These are phyloP conservation scores for Penicillium canescens DNA, from an alignment of 495 filamentous ascomycete species.

Conservation along the genomic window DNA sequence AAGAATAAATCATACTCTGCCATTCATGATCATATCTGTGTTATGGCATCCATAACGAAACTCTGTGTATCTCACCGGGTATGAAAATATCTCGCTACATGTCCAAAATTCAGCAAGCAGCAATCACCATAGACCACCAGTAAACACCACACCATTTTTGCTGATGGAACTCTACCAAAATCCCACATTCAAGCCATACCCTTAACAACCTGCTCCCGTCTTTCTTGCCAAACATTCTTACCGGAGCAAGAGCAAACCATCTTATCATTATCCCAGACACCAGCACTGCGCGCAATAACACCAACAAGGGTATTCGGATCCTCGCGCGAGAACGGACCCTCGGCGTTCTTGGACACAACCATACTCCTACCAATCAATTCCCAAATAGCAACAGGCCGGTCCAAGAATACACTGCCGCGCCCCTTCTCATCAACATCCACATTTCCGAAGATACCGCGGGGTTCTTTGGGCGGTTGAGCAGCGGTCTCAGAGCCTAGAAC, in stretches of 20 bases:
- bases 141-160: background rate
- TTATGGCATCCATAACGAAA: background rate
- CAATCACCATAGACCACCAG: background rate
- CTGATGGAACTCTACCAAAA: background rate
- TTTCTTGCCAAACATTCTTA: constrained; percentile 97
- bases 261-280: constrained; percentile 98
- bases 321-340: constrained; percentile 58
- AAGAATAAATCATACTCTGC: background rate
- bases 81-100: background rate
- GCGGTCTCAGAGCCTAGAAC: constrained; percentile 42
- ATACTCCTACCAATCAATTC: constrained; percentile 92
- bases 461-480: constrained; percentile 28
- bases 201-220: constrained; percentile 80
- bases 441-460: constrained; percentile 70
- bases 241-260: constrained; percentile 93
- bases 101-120: background rate
- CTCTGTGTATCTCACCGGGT: background rate
- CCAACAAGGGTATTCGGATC: constrained; percentile 84
- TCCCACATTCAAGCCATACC: constrained; percentile 67
- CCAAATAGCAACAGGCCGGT: constrained; percentile 83
- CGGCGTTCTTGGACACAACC: constrained; percentile 63
- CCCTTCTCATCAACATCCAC: constrained; percentile 66
- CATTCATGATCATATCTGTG: constrained; percentile 3
- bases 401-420: constrained; percentile 73
- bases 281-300: constrained; percentile 90